A percentile compares a stretch with the other conserved stretches of the same genome.
phyloP scores from a whole-genome alignment of 345 rosid genomes.

The Eutrema japonicum region DNA sequence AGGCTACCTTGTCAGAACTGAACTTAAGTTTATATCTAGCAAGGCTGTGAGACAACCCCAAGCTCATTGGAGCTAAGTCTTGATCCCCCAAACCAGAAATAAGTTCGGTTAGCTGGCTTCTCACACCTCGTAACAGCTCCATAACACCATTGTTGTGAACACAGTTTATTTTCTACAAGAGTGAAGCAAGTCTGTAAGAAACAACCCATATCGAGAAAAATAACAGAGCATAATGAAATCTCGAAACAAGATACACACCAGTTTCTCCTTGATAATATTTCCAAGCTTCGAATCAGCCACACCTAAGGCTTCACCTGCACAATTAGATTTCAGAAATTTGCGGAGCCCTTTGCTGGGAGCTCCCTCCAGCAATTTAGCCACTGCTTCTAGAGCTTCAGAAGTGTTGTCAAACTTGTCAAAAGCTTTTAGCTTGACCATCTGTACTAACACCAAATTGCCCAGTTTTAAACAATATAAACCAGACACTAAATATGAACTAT shows the following conservation, averaged over 20 bases:
- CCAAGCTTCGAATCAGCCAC: slow-evolving; percentile 97
- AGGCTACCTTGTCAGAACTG: slow-evolving; percentile 80
- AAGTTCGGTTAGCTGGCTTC: slow-evolving; percentile 88
- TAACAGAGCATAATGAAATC: background rate
- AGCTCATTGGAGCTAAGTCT: slow-evolving; percentile 94
- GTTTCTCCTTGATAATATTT: slow-evolving; percentile 82
- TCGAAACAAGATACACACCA: slow-evolving; percentile 50
- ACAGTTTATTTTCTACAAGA: slow-evolving; percentile 74
- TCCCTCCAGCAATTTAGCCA: slow-evolving; percentile 72
- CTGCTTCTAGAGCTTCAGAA: slow-evolving; percentile 80
- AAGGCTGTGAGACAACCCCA: slow-evolving; percentile 91
- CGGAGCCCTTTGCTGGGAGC: slow-evolving; percentile 76
- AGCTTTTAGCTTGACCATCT: slow-evolving; percentile 84
- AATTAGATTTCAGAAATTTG: slow-evolving; percentile 73
- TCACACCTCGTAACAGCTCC: slow-evolving; percentile 89
- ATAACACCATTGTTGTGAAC: slow-evolving; percentile 86
- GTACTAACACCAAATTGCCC: background rate
- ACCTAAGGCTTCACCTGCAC: slow-evolving; percentile 68
- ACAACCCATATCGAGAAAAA: background rate
- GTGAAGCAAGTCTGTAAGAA: background rate
- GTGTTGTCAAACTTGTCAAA: slow-evolving; percentile 93
- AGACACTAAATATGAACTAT: background rate
- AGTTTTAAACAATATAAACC: background rate
- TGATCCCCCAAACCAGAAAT: slow-evolving; percentile 74
- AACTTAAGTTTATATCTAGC: slow-evolving; percentile 92